Evolutionary conservation across 768 basidiomycete species (phyloP), one percentile per base, ranked within the genome.

Genomic region (Agrocybe praecox): DNA sequence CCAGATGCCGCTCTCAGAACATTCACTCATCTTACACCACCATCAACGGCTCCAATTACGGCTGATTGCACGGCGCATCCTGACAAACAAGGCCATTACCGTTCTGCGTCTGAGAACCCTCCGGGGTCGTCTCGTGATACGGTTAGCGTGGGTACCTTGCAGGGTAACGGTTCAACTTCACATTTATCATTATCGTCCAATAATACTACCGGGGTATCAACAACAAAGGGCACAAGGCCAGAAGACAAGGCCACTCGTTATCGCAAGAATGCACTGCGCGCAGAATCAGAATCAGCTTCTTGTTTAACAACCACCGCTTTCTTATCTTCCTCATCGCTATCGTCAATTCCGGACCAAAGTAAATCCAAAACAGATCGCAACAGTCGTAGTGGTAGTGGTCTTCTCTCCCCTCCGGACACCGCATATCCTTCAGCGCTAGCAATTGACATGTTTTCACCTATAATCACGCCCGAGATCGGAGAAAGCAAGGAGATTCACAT

Each of bases 391-490:
- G 48, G 36, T 40, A 58, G 48, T 42, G 53, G 47, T 29, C n/a
- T 63, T 22, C 57, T 62, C 23, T 61, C 63, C 11, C 62, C 65
- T 33, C 59, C 57, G 14, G 53, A 58, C 45, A 59, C 48, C 14
- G 46, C 43, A 42, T 46, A 55, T 49, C 45, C 58, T 19, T 45
- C 61, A 43, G 58, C 46, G 47, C 74, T 52, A 45, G 48, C 62
- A 12, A 57, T 62, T 42, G 70, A 72, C 57, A 62, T 58, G 49
- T 67, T 61, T 62, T 66, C 67, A 55, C 73, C 71, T 51, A 76
- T 83, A 57, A 69, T 77, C 32, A 89, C 88, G 21, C 87, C 87
- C 21, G 79, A 74, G 60, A 86, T 88, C 60, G 87, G 88, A 45
- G 77, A 87, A 61, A 72, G 72, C 55, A 88, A 88, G 64, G 78